phyloP scores from a whole-genome alignment of 805 yeast species.

The Scheffersomyces amazonensis region DNA sequence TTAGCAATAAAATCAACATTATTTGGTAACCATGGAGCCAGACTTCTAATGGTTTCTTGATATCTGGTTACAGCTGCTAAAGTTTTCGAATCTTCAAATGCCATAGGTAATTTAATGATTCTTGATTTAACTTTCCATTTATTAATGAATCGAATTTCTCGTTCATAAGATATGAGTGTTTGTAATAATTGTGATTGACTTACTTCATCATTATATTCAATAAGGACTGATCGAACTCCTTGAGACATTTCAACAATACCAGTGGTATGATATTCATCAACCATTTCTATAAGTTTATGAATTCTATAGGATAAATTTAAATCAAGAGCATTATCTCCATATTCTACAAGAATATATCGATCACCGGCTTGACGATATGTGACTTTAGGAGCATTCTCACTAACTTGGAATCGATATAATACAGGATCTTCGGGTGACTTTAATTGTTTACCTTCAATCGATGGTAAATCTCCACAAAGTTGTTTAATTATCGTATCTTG shows the following conservation, averaged over 20 bases:
- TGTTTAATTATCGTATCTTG: conserved; percentile 57
- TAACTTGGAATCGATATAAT: conserved; percentile 48
- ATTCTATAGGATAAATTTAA: conserved; percentile 83
- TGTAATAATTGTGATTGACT: conserved; percentile 61
- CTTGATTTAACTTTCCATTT: conserved; percentile 87
- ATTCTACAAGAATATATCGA: conserved; percentile 85
- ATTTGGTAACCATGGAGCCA: conserved; percentile 98
- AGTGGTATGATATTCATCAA: conserved; percentile 55
- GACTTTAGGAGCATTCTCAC: conserved; percentile 60
- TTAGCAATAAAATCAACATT: conserved; percentile 93
- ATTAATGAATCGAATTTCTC: conserved; percentile 67
- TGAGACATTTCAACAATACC: conserved; percentile 96
- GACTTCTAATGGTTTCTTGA: conserved; percentile 86
- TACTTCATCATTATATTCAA: conserved; percentile 74
- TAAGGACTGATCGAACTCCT: conserved; percentile 92
- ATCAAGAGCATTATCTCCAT: conserved; percentile 87
- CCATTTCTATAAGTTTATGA: conserved; percentile 75
- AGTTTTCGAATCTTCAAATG: conserved; percentile 90
- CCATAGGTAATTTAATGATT: conserved; percentile 86
- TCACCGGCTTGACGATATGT: conserved; percentile 97
- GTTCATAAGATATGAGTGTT: conserved; percentile 70
- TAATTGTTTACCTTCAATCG: conserved; percentile 18
- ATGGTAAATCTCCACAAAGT: conserved; percentile 43
- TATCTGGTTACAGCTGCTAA: conserved; percentile 88
- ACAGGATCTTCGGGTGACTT: conserved; percentile 70